Evolutionary conservation across 164 flowering plant species (phyloP), one percentile per base, ranked within the genome.

Genomic region (Vitis cinerea): DNA sequence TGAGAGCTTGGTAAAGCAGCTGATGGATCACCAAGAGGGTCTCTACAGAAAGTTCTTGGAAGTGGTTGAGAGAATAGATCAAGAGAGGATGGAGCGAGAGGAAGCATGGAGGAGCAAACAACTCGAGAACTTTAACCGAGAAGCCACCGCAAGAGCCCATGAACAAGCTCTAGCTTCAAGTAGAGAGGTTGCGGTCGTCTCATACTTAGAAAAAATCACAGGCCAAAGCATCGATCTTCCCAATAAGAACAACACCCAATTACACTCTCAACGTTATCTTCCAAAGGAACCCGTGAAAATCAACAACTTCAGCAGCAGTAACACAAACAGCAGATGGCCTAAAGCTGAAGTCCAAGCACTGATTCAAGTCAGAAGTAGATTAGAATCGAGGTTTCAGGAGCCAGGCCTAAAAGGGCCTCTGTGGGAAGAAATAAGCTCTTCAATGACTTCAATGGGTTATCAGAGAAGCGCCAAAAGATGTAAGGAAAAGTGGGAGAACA

Each of bases 141-240:
- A 81, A 52, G 76, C 76, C 13, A 23, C 29, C 31, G 70, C 75
- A 1, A 71, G 80, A 61, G 80, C 74, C 10, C 74, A 69, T 4
- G 80, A 78, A 47, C 68, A 51, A 54, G 74, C 76, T 10, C 10
- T 62, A 1, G 78, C 76, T 50, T 64, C 77, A 8, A 60, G 55
- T 61, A 75, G 82, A 63, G 84, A 78, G 58, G 75, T 72, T 8
- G 51, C 65, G 10, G 76, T 81, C 54, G 66, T 81, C 15, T 65
- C 80, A 0, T 78, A 69, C 62, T 53, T 81, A 50, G 81, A 81
- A 74, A 78, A 72, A 53, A 76, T 81, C 63, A 69, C 82, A 4
- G 80, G 80, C 30, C 74, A 68, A 50, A 78, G 65, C 14, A 29
- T 75, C 50, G 48, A 63, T 69, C 65, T 70, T 63, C 70, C 79